Percentiles rank a stretch among this genome's conserved stretches.
Evolutionary conservation across 495 filamentous ascomycete genomes (phyloP).

Genomic region (Penicillium turbatum): DNA sequence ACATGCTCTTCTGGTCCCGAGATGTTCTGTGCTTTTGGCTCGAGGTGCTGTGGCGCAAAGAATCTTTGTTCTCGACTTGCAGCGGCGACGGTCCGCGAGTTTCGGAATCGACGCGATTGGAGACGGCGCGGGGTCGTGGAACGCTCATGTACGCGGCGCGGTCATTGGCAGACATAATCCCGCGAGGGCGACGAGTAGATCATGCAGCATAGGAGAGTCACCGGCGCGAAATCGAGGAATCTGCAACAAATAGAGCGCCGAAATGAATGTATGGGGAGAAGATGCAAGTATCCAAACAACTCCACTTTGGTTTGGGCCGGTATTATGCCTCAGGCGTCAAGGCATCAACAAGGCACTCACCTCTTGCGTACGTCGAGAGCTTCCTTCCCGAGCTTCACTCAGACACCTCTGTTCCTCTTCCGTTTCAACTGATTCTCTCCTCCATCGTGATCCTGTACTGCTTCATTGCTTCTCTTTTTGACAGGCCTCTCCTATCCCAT

Average conservation of each 20-base stretch:
- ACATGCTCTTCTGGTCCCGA: conserved; percentile 31
- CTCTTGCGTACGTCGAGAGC: conserved; percentile 41
- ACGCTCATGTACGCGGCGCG: conserved; percentile 43
- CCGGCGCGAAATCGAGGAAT: neutral
- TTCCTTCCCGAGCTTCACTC: conserved; percentile 35
- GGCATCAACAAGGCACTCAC: conserved; percentile 33
- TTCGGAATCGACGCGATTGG: conserved; percentile 44
- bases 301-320: conserved; percentile 20
- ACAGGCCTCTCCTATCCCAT: conserved; percentile 2
- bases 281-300: conserved; percentile 17
- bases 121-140: conserved; percentile 45
- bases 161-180: conserved; percentile 47
- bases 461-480: conserved; percentile 1
- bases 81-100: conserved; percentile 32
- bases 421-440: conserved; percentile 12
- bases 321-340: conserved; percentile 23
- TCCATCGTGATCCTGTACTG: conserved; percentile 9
- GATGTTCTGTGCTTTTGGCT: conserved; percentile 33
- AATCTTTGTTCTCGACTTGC: conserved; percentile 34
- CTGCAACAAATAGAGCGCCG: neutral
- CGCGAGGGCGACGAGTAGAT: conserved; percentile 17
- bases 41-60: conserved; percentile 33
- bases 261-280: conserved; percentile 1
- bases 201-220: conserved; percentile 20
- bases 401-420: conserved; percentile 23